These are phyloP conservation scores for Rhizophora apiculata DNA, from an alignment of 345 rosid genomes.

Conservation along the genomic window DNA sequence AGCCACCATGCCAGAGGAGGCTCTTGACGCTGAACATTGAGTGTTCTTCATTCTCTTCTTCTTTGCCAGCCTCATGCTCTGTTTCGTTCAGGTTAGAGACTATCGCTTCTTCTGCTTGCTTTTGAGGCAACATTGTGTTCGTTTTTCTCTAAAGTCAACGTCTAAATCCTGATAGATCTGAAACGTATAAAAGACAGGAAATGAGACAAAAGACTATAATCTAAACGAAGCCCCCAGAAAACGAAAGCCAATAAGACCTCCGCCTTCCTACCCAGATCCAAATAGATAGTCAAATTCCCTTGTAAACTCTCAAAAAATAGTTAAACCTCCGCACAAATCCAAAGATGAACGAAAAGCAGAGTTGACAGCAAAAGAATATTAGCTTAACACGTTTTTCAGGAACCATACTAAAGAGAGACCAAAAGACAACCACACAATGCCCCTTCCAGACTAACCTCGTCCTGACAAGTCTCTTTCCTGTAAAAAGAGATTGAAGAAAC, in stretches of 20 bases:
- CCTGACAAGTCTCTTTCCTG: conserved; percentile 17
- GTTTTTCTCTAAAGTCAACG: conserved; percentile 27
- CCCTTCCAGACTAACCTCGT: conserved; percentile 6
- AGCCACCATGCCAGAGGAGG: conserved; percentile 96
- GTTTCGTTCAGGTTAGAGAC: conserved; percentile 56
- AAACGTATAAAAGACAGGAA: conserved; percentile 31
- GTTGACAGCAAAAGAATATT: not conserved
- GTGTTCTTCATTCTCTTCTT: conserved; percentile 27
- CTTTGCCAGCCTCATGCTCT: conserved; percentile 26
- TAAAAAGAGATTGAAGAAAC: conserved; percentile 5
- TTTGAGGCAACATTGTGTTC: conserved; percentile 67
- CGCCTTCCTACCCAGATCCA: conserved; percentile 8
- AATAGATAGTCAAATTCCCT: not conserved
- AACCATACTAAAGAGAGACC: not conserved
- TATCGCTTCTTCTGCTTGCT: conserved; percentile 90
- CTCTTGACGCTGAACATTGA: conserved; percentile 56
- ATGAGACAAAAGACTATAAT: conserved; percentile 34
- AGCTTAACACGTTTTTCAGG: not conserved
- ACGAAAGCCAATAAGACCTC: conserved; percentile 29
- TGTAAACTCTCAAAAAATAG: not conserved
- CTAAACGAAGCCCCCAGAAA: conserved; percentile 29
- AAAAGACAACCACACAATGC: not conserved
- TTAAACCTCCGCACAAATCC: conserved; percentile 17
- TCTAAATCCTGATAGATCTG: conserved; percentile 38
- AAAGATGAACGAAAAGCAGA: conserved; percentile 2